Evolutionary conservation across 2,329 filamentous ascomycete species (phyloP).

Genomic region (Penicillium digitatum): DNA sequence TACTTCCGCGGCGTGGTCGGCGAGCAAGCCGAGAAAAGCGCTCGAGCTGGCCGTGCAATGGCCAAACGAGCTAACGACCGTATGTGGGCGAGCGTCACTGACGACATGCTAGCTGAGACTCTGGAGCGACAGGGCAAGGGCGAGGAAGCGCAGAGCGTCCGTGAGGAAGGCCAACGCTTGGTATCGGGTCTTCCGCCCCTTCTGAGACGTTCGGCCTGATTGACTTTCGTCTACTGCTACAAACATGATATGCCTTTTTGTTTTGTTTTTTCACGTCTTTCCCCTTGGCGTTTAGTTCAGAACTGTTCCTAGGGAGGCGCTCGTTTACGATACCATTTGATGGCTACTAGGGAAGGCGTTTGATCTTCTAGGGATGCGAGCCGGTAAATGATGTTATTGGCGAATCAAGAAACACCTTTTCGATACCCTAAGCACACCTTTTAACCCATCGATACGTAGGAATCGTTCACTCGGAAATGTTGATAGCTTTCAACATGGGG

Average conservation of each 20-base stretch:
- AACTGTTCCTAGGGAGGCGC: conserved; percentile 12
- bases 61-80: conserved; percentile 66
- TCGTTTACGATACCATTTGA: conserved; percentile 34
- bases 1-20: conserved; percentile 81
- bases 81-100: conserved; percentile 75
- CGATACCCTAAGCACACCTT: not conserved
- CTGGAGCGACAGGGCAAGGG: conserved; percentile 67
- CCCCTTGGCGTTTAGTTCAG: not conserved
- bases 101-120: conserved; percentile 72
- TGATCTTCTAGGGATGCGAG: conserved; percentile 8
- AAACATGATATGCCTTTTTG: conserved; percentile 3
- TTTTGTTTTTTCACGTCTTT: not conserved
- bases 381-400: not conserved
- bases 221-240: not conserved
- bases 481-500: not conserved
- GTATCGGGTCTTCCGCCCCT: conserved; percentile 38
- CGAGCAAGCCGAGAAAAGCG: conserved; percentile 73
- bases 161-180: conserved; percentile 45
- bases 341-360: conserved; percentile 21
- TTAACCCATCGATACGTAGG: not conserved
- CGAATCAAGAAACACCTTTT: conserved; percentile 1
- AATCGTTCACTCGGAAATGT: not conserved
- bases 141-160: conserved; percentile 47
- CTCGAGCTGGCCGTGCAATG: conserved; percentile 64
- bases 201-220: conserved; percentile 29